These are phyloP conservation scores for Solanum tarapatanum DNA, from an alignment of 257 asterid species.

Conservation along the genomic window DNA sequence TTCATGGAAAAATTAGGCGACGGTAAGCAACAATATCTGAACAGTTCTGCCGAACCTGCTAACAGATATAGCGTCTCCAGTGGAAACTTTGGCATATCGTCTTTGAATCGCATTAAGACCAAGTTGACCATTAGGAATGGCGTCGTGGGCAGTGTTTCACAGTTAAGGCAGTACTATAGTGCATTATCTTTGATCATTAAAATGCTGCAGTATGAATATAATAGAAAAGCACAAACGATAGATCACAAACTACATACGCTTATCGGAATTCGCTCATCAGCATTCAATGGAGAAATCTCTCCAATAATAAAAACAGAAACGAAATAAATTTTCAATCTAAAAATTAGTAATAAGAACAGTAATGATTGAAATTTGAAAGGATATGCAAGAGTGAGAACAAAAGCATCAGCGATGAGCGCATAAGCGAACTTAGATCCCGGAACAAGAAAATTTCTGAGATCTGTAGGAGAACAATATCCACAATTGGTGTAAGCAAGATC, in stretches of 20 bases:
- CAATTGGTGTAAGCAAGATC: conserved; percentile 72
- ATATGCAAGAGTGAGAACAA: conserved; percentile 74
- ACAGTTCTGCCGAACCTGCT: conserved; percentile 35
- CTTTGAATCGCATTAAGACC: conserved; percentile 87
- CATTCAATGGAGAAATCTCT: background rate
- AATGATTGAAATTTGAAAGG: conserved; percentile 31
- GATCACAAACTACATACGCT: background rate
- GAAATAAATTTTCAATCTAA: background rate
- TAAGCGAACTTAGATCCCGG: conserved; percentile 56
- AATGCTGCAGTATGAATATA: background rate
- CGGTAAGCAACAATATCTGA: background rate
- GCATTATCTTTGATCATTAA: background rate
- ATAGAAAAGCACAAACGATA: background rate
- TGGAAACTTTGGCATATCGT: conserved; percentile 78
- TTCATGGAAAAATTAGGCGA: background rate
- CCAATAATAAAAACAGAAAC: background rate
- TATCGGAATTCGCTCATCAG: background rate
- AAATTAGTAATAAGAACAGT: background rate
- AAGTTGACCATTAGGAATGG: conserved; percentile 47
- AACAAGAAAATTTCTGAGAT: conserved; percentile 51
- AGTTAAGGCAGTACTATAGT: conserved; percentile 47
- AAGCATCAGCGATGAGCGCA: conserved; percentile 50
- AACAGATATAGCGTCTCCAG: conserved; percentile 64
- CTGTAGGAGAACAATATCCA: conserved; percentile 66
- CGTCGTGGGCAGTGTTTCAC: conserved; percentile 45